Evolutionary conservation across 2,329 filamentous ascomycete species (phyloP), one percentile per base, ranked within the genome.

Genomic region (Rutstroemia sp.): DNA sequence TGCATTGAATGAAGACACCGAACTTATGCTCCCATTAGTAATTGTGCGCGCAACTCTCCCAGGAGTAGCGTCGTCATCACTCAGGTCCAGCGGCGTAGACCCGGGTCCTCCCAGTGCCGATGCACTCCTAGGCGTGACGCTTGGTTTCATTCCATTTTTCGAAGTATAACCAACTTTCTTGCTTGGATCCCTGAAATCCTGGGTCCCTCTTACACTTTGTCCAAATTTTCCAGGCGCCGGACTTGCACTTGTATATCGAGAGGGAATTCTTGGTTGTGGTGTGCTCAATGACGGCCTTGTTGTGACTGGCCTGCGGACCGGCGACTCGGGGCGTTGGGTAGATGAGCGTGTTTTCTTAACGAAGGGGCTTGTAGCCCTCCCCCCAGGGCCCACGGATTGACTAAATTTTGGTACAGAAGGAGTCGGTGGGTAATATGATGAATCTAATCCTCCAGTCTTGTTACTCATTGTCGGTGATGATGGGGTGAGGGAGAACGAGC

Each of bases 361-460:
- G 48, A 81, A 76, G 2, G 91, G 89, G 66, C 87, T 92, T 23
- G 84, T 70, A 27, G 86, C 83, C 67, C 66, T 64, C 42, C 83
- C 82, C 42, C 83, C 82, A 6, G 88, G 88, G 1, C 91, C 91
- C 46, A 95, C 77, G 0, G 92, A 95, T 71, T 95, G 89, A 69
- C 90, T 94, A 73, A 96, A 94, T 68, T 92, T 92, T 55, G 87
- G 80, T 50, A 89, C 64, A 0, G 80, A 80, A 0, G 86, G 81
- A 0, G 80, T 85, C 3, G 86, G 82, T 30, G 87, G 80, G 21
- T 86, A 83, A 68, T 78, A 78, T 66, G 80, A 81, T 67, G 81
- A 58, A 21, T 63, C 60, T 14, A 63, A 59, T n/a, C 59, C 57
- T 8, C 63, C 54, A 64, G 78, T 81, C 51, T 84, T 73, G 34